Conservation (phyloP, 2,329 filamentous ascomycete species). For the Fusarium kyushuense region DNA sequence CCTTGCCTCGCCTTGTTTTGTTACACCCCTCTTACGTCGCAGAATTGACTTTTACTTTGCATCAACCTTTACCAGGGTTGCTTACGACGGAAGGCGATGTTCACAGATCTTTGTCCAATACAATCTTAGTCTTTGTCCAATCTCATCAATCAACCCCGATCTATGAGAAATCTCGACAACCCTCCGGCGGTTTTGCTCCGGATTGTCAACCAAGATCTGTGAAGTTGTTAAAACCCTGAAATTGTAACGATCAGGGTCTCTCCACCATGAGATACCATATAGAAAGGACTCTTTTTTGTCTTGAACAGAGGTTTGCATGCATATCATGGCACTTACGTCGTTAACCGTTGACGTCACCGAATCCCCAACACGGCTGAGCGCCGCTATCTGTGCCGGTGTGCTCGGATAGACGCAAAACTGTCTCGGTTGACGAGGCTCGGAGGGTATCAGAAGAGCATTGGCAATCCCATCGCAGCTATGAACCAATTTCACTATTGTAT, state of each 20-base stretch:
- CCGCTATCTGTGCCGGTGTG: not conserved
- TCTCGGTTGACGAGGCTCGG: not conserved
- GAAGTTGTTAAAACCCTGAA: slow-evolving; percentile 23
- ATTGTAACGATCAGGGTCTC: slow-evolving; percentile 33
- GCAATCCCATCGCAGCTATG: not conserved
- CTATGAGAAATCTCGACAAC: not conserved
- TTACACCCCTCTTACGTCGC: slow-evolving; percentile 29
- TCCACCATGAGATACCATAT: slow-evolving; percentile 9
- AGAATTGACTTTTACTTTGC: slow-evolving; percentile 38
- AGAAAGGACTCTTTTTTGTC: not conserved
- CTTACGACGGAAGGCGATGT: slow-evolving; percentile 18
- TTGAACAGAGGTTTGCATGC: slow-evolving; percentile 8
- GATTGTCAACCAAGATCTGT: slow-evolving; percentile 16
- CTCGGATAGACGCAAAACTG: slow-evolving; percentile 1
- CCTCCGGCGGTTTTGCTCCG: slow-evolving; percentile 46
- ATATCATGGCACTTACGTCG: slow-evolving; percentile 4
- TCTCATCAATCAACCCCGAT: slow-evolving; percentile 18
- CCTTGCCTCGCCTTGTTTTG: slow-evolving; percentile 15
- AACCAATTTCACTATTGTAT: not conserved
- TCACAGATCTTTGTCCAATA: slow-evolving; percentile 20
- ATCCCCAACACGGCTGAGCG: not conserved
- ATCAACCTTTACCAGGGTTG: slow-evolving; percentile 25
- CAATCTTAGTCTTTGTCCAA: slow-evolving; percentile 3
- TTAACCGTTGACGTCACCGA: slow-evolving; percentile 32
- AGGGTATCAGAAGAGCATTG: not conserved